Evolutionary conservation across 208 protist species (phyloP).

Genomic region (Crithidia thermophila): DNA sequence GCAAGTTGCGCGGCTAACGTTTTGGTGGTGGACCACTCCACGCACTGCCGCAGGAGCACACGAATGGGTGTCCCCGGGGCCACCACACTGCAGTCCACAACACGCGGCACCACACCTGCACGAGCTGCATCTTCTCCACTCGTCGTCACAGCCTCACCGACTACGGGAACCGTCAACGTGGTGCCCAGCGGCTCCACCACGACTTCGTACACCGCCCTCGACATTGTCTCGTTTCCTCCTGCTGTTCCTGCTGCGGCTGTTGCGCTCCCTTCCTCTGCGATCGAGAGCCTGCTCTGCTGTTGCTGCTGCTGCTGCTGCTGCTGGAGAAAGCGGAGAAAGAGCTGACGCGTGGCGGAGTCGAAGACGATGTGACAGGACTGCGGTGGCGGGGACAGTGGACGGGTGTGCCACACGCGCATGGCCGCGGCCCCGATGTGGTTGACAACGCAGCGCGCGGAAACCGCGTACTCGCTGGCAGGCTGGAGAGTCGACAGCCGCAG

Average conservation of each 20-base stretch:
- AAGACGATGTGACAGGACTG: not conserved
- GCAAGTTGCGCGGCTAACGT: too few species aligned
- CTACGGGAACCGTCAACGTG: not conserved
- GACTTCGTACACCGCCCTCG: not conserved
- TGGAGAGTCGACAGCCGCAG: slow-evolving; percentile 6
- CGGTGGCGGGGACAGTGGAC: not conserved
- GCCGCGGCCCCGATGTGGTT: slow-evolving; percentile 8
- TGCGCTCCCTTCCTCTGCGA: too few species aligned
- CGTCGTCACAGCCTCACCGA: not conserved
- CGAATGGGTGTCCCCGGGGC: not conserved
- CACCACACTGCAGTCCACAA: slow-evolving; percentile 13
- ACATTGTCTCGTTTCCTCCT: too few species aligned
- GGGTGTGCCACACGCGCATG: slow-evolving; percentile 7
- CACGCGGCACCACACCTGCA: not conserved
- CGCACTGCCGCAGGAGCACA: slow-evolving; percentile 2
- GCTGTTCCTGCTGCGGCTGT: too few species aligned
- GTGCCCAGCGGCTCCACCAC: slow-evolving; percentile 7
- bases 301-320: not conserved
- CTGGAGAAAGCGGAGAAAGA: slow-evolving; percentile 12
- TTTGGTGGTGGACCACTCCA: not conserved
- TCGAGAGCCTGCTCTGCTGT: not conserved
- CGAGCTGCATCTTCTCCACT: not conserved
- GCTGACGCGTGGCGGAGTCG: slow-evolving; percentile 17
- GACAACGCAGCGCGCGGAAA: not conserved
- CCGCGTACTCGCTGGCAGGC: slow-evolving; percentile 4